Percentiles rank a stretch among this genome's conserved stretches.
Conservation (phyloP, 1,139 yeast genomes). For the Candida sp. region DNA sequence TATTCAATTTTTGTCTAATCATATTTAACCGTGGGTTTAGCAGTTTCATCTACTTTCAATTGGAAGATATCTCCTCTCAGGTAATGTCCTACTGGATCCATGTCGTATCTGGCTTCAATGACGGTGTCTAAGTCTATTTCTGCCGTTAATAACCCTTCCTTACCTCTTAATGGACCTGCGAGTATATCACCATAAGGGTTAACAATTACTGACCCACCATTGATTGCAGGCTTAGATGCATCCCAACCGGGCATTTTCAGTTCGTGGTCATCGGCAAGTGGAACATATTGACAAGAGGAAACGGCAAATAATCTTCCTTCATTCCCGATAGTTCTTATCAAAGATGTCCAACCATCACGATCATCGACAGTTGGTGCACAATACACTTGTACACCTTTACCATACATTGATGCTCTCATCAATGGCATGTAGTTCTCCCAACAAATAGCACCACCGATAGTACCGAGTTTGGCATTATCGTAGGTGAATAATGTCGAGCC, state of each 20-base stretch:
- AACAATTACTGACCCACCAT: constrained; percentile 35
- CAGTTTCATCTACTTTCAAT: constrained; percentile 25
- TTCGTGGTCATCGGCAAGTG: constrained; percentile 11
- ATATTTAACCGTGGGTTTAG: background rate
- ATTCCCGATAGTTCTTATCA: constrained; percentile 28
- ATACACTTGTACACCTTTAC: constrained; percentile 32
- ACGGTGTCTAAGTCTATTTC: constrained; percentile 29
- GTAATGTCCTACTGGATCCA: constrained; percentile 36
- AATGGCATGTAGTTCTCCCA: constrained; percentile 39
- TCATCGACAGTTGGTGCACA: constrained; percentile 42
- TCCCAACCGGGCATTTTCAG: constrained; percentile 12
- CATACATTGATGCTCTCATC: constrained; percentile 31
- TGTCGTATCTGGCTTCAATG: constrained; percentile 30
- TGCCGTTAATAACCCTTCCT: constrained; percentile 31
- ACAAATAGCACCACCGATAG: constrained; percentile 37
- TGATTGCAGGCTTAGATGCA: constrained; percentile 23
- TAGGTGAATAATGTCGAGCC: constrained; percentile 34
- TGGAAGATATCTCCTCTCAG: constrained; percentile 36
- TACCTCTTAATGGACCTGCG: constrained; percentile 35
- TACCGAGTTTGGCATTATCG: constrained; percentile 21
- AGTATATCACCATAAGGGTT: constrained; percentile 35
- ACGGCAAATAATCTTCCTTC: constrained; percentile 29
- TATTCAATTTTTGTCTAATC: too few relatives aligned
- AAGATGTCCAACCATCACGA: constrained; percentile 29
- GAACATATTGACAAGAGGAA: constrained; percentile 28